phyloP scores from a whole-genome alignment of 208 protist genomes.

The Acanthamoeba culbertsoni region DNA sequence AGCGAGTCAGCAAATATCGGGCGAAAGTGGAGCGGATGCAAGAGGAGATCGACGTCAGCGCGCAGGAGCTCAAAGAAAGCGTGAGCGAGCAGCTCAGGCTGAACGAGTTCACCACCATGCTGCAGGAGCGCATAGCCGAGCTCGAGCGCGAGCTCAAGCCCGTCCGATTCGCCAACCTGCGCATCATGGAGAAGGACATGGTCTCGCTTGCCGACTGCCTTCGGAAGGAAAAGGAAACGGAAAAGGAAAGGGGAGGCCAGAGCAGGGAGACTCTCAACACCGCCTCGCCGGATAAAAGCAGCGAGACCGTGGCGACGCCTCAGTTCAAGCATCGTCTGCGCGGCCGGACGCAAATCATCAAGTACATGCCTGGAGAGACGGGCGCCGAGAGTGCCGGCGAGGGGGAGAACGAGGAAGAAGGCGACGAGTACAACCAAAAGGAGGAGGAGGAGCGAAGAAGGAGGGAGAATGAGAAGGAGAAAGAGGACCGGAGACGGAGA shows the following conservation, averaged over 20 bases:
- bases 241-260: background rate
- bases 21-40: background rate
- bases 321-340: background rate
- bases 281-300: background rate
- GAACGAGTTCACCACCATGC: background rate
- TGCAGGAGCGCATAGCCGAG: background rate
- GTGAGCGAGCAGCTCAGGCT: background rate
- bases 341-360: background rate
- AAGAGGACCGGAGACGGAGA: background rate
- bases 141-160: background rate
- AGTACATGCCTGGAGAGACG: background rate
- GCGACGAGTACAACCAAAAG: background rate
- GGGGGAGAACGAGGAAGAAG: background rate
- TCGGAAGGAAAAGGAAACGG: background rate
- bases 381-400: background rate
- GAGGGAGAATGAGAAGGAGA: background rate
- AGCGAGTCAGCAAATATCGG: background rate
- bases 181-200: background rate
- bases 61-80: conserved; percentile 10
- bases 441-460: background rate
- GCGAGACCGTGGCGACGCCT: background rate
- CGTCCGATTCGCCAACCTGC: background rate
- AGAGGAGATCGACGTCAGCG: conserved; percentile 5
- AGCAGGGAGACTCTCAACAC: background rate
- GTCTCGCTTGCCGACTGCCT: background rate